Percentiles rank a stretch among this genome's conserved stretches.
Conservation (phyloP, 176 grass and related monocot genomes). For the Canna indica region DNA sequence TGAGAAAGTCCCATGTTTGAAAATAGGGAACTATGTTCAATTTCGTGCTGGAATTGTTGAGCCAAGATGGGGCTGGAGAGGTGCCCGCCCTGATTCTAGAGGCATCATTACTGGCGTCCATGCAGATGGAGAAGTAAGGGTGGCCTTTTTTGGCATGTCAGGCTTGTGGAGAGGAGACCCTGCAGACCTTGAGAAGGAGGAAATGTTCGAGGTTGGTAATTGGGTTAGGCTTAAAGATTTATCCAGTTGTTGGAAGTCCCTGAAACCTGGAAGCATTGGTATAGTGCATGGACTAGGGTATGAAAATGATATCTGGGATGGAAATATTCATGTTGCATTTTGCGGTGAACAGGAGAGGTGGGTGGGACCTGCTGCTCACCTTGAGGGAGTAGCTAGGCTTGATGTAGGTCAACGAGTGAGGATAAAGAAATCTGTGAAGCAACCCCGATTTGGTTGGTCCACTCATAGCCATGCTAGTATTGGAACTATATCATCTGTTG, state of each 20-base stretch:
- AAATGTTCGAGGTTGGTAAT: conserved; percentile 68
- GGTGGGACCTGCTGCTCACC: conserved; percentile 60
- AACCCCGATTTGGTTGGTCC: conserved; percentile 96
- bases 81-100: conserved; percentile 74
- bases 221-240: conserved; percentile 73
- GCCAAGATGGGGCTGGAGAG: conserved; percentile 99
- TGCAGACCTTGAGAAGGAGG: conserved; percentile 80
- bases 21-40: conserved; percentile 67
- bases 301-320: conserved; percentile 66
- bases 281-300: conserved; percentile 92
- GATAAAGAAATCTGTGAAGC: conserved; percentile 55
- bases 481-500: conserved; percentile 90
- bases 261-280: conserved; percentile 80
- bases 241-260: conserved; percentile 60
- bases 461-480: conserved; percentile 84
- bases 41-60: conserved; percentile 74
- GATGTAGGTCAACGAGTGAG: conserved; percentile 78
- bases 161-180: conserved; percentile 88
- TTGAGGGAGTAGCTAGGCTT: conserved; percentile 52
- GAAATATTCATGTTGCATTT: conserved; percentile 82
- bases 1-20: conserved; percentile 77
- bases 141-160: conserved; percentile 62
- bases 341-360: conserved; percentile 95
- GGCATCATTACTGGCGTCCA: conserved; percentile 82
- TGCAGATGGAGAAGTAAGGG: conserved; percentile 91